Conservation (phyloP, 2,329 filamentous ascomycete genomes). For the Penicillium sp. region DNA sequence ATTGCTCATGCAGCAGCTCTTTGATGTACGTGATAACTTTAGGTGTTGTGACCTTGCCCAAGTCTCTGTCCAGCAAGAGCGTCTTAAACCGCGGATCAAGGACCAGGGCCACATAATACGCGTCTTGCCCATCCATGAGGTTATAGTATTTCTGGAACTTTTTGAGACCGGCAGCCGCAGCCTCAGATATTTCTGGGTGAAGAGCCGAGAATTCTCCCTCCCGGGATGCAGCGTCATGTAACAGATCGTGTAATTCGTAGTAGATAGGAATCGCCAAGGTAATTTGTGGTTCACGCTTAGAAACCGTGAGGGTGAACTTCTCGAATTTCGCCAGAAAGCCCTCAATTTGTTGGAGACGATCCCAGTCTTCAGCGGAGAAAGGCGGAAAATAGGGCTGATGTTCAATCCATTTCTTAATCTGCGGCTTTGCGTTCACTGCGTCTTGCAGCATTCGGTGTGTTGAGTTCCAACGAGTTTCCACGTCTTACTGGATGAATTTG, state of each 20-base stretch:
- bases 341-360: not conserved
- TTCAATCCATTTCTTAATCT: not conserved
- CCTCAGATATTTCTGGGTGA: not conserved
- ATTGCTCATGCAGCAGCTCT: not conserved
- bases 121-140: conserved; percentile 3
- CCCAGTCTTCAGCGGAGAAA: not conserved
- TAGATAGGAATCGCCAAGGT: conserved; percentile 6
- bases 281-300: conserved; percentile 2
- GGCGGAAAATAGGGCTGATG: not conserved
- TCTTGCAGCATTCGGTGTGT: not conserved
- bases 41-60: not conserved
- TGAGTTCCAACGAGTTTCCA: too few relatives aligned
- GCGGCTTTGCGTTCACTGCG: not conserved
- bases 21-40: not conserved
- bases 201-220: too few relatives aligned
- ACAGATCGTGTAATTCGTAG: conserved; percentile 10
- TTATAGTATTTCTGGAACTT: conserved; percentile 7
- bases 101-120: conserved; percentile 2
- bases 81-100: conserved; percentile 9
- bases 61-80: not conserved
- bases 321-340: not conserved
- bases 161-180: not conserved
- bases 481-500: conserved; percentile 11
- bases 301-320: not conserved
- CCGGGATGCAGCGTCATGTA: not conserved